A percentile compares a stretch with the other conserved stretches of the same genome.
These are phyloP conservation scores for Penicillium diatomitis DNA, from an alignment of 495 filamentous ascomycete species.

Conservation along the genomic window DNA sequence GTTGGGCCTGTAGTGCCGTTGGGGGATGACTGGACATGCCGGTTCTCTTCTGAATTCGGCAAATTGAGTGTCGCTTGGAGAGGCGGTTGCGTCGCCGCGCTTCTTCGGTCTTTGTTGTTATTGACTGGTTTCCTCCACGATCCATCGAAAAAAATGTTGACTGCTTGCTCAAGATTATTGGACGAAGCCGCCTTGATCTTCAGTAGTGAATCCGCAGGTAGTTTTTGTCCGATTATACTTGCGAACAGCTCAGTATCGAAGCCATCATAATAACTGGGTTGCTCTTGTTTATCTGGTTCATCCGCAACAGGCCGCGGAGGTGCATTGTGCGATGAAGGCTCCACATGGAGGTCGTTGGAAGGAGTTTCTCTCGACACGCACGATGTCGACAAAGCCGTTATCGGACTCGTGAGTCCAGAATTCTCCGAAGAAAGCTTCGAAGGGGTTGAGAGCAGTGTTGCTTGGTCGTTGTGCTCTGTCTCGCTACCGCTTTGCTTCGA, in stretches of 20 bases:
- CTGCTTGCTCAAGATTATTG: constrained; percentile 54
- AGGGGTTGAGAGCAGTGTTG: background rate
- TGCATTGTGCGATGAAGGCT: no score
- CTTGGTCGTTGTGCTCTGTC: background rate
- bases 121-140: constrained; percentile 60
- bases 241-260: constrained; percentile 67
- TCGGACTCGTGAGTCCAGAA: background rate
- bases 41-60: no score
- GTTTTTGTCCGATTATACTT: constrained; percentile 57
- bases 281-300: no score
- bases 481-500: background rate
- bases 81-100: background rate
- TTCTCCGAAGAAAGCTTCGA: background rate
- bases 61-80: background rate
- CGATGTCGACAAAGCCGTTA: background rate
- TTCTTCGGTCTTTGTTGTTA: background rate
- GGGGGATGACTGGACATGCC: background rate
- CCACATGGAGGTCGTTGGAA: background rate
- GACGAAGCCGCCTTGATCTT: constrained; percentile 50
- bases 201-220: constrained; percentile 42
- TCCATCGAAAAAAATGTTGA: constrained; percentile 88
- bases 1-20: background rate
- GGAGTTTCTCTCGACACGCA: background rate
- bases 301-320: no score
- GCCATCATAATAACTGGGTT: constrained; percentile 2